Evolutionary conservation across 2,329 filamentous ascomycete genomes (phyloP).

Genomic region (Canariomyces notabilis): DNA sequence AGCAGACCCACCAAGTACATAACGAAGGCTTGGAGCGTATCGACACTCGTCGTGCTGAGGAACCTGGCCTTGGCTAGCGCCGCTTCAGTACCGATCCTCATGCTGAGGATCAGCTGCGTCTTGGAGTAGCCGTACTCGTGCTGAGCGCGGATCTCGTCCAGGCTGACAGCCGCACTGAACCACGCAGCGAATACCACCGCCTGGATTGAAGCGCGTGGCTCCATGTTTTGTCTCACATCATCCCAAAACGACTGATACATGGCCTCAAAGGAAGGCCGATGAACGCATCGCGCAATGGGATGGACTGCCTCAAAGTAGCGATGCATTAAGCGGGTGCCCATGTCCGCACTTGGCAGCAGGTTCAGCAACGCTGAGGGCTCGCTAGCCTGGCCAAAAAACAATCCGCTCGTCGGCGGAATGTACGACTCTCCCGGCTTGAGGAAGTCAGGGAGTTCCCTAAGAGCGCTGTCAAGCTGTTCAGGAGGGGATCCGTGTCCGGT

Average conservation of each 20-base stretch:
- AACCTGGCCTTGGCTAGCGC: conserved; percentile 66
- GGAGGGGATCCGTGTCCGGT: background rate
- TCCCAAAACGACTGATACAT: conserved; percentile 64
- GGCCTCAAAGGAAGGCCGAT: conserved; percentile 61
- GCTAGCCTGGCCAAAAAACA: conserved; percentile 56
- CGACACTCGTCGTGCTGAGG: conserved; percentile 63
- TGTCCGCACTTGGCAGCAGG: conserved; percentile 53
- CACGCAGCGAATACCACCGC: conserved; percentile 65
- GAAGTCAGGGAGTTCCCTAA: conserved; percentile 42
- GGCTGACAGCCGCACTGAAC: conserved; percentile 64
- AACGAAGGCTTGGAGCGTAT: conserved; percentile 70
- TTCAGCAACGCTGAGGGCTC: conserved; percentile 49
- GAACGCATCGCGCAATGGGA: conserved; percentile 61
- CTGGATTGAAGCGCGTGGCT: conserved; percentile 60
- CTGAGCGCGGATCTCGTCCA: conserved; percentile 50
- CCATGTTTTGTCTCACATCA: conserved; percentile 51
- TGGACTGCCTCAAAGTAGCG: conserved; percentile 68
- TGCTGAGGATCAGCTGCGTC: conserved; percentile 52
- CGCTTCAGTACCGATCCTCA: conserved; percentile 62
- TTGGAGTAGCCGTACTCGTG: conserved; percentile 52
- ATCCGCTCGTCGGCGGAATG: conserved; percentile 61
- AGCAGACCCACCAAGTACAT: conserved; percentile 62
- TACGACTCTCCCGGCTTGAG: conserved; percentile 61
- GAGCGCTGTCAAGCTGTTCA: conserved; percentile 13
- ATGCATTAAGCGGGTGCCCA: conserved; percentile 57